Percentiles rank a stretch among this genome's conserved stretches.
Conservation (phyloP, 169 alveolate species). For the Plasmodium yoelii region DNA sequence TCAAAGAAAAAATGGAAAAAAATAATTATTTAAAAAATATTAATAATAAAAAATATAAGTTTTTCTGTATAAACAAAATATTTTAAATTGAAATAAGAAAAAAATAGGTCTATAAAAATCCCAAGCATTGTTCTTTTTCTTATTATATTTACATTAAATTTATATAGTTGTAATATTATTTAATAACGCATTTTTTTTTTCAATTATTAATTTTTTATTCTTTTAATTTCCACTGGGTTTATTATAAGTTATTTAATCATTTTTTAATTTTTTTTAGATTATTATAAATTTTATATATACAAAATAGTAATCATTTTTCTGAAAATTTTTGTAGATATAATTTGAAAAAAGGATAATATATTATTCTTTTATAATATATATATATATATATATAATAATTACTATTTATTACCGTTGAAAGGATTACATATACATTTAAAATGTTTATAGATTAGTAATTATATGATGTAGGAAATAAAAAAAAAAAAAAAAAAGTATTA, state of each 20-base stretch:
- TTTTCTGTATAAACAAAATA: background rate
- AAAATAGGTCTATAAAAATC: constrained; percentile 12
- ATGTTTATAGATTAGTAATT: background rate
- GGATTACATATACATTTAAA: background rate
- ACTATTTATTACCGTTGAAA: background rate
- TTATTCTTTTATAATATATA: background rate
- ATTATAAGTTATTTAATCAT: background rate
- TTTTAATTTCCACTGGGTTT: background rate
- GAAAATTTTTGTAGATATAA: background rate
- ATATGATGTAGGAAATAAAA: background rate
- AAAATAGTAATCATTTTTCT: no score
- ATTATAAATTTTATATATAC: background rate
- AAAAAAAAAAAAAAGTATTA: background rate
- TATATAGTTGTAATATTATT: background rate
- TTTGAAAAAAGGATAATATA: background rate
- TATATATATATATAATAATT: background rate
- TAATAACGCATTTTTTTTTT: background rate
- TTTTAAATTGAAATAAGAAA: constrained; percentile 1
- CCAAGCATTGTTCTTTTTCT: no score
- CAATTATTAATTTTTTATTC: constrained; percentile 19
- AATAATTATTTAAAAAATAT: background rate
- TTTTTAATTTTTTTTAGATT: background rate
- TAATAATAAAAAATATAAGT: constrained; percentile 7
- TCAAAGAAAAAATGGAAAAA: background rate
- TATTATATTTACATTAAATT: no score